Base-by-base conservation (phyloP, 2,329 filamentous ascomycete genomes). In the Phyllosticta citribraziliensis region DNA sequence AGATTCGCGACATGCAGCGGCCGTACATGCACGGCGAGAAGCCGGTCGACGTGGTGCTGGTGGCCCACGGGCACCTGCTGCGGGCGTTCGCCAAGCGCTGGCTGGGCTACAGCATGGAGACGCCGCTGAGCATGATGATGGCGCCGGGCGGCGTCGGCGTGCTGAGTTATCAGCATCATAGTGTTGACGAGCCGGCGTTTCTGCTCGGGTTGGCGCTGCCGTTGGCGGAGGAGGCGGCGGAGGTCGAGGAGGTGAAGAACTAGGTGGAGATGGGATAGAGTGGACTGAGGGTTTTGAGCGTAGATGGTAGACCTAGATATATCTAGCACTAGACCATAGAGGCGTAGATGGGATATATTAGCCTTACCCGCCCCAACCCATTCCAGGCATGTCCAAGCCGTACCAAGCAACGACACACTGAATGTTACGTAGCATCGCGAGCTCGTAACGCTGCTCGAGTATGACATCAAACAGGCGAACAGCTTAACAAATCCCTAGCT, bases 131-230 rank as follows among this genome's bases (percentile, higher is more conserved):
- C 1, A 83, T 96, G 68, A 78, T 95, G 68, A 78, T 95, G 58
- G 89, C 94, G 70, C 88, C 90, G 5, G 90, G 90, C n/a, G 90
- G 89, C 66, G 86, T 94, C 1, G 89, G 88, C 0, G 89, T 88
- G 2, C 71, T 95, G 67, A 93, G 88, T 73, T 95, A 94, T 71
- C 89, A 94, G 67, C 89, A 94, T 73, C 81, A 88, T 67, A 89
- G 74, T 66, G 82, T 94, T 59, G 75, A 90, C 1, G 89, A 94
- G 73, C 90, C 89, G 2, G 90, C 89, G 0, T 87, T 95, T 50
- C 25, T 62, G 61, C 40, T 62, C 4, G 61, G 61, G 50, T 57
- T 62, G 61, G 61, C 61, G 52, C 40, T 62, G 40, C 61, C 56
- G 25, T 35, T 27, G 40, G 17, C 30, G 20, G 30, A 25, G 14